These are phyloP conservation scores for Erysiphe pisi DNA, from an alignment of 2,329 filamentous ascomycete species.

Conservation along the genomic window DNA sequence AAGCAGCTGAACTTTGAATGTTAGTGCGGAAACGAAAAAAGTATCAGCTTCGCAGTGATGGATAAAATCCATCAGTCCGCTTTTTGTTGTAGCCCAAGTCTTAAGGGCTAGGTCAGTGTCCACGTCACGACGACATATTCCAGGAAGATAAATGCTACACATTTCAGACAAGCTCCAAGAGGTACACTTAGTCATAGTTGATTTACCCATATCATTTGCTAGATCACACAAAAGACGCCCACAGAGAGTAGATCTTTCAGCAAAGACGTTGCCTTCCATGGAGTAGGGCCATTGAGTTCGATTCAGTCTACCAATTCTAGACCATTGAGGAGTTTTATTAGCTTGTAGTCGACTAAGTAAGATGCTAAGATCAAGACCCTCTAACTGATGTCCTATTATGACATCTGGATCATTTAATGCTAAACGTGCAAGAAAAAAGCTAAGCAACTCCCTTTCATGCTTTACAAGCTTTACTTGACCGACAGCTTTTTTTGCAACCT, in stretches of 20 bases:
- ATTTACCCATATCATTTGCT: conserved; percentile 94
- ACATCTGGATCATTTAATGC: conserved; percentile 87
- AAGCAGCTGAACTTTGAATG: conserved; percentile 79
- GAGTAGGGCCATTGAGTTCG: conserved; percentile 78
- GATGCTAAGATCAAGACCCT: conserved; percentile 92
- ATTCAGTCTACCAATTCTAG: conserved; percentile 76
- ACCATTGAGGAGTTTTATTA: conserved; percentile 89
- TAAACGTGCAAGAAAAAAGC: conserved; percentile 79
- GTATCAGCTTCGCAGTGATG: conserved; percentile 92
- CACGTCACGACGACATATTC: conserved; percentile 58
- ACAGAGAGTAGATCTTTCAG: conserved; percentile 78
- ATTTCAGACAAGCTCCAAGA: conserved; percentile 98
- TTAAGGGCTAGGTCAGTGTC: conserved; percentile 81
- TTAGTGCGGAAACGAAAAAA: conserved; percentile 86
- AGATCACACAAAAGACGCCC: conserved; percentile 87
- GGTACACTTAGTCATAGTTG: conserved; percentile 91
- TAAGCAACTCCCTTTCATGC: conserved; percentile 73
- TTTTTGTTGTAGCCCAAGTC: conserved; percentile 72
- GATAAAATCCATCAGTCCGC: conserved; percentile 85
- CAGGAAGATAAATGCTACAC: conserved; percentile 77
- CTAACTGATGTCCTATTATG: conserved; percentile 86
- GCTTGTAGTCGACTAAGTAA: conserved; percentile 76
- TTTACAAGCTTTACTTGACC: conserved; percentile 72
- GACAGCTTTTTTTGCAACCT: conserved; percentile 58
- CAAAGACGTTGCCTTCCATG: conserved; percentile 80